Conservation (phyloP, 768 basidiomycete species). For the Cystofilobasidium ferigula region DNA sequence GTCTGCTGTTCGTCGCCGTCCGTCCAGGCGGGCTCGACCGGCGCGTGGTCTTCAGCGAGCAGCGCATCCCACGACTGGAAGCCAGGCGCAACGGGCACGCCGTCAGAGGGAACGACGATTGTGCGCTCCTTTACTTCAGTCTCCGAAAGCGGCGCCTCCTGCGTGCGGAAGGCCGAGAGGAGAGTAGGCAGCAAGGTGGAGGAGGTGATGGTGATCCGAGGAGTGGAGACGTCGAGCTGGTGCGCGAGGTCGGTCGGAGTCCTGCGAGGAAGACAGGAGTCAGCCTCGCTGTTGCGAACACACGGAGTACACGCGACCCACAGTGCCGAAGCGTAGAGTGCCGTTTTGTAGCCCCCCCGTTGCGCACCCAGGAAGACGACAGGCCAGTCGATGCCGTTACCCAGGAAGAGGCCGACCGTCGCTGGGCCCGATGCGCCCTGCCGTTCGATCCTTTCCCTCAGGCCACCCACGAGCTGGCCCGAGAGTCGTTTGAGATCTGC, state of each 20-base stretch:
- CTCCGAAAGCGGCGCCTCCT: not conserved
- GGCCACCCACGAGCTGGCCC: slow-evolving; percentile 51
- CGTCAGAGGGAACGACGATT: not conserved
- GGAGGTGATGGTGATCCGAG: slow-evolving; percentile 9
- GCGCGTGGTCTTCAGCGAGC: not conserved
- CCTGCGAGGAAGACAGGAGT: not conserved
- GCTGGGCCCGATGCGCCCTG: not conserved
- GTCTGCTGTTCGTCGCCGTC: slow-evolving; percentile 30
- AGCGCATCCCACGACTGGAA: not conserved
- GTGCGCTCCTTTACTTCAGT: not conserved
- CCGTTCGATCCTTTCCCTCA: slow-evolving; percentile 39
- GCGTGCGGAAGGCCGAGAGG: not conserved
- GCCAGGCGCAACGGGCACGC: not conserved
- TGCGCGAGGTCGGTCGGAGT: slow-evolving; percentile 18
- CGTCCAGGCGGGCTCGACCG: not conserved
- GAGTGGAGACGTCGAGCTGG: slow-evolving; percentile 13
- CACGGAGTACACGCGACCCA: too few relatives aligned
- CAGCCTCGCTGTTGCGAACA: too few relatives aligned
- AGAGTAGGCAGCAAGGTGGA: slow-evolving; percentile 15
- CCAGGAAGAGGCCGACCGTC: slow-evolving; percentile 12
- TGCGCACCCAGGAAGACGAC: slow-evolving; percentile 14
- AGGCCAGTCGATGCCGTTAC: slow-evolving; percentile 21
- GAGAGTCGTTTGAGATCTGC: slow-evolving; percentile 47
- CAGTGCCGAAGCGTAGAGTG: slow-evolving; percentile 11
- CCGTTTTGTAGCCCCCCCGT: slow-evolving; percentile 10